Base-by-base conservation (phyloP, 306 rosid species). In the Castanospermum australe region DNA sequence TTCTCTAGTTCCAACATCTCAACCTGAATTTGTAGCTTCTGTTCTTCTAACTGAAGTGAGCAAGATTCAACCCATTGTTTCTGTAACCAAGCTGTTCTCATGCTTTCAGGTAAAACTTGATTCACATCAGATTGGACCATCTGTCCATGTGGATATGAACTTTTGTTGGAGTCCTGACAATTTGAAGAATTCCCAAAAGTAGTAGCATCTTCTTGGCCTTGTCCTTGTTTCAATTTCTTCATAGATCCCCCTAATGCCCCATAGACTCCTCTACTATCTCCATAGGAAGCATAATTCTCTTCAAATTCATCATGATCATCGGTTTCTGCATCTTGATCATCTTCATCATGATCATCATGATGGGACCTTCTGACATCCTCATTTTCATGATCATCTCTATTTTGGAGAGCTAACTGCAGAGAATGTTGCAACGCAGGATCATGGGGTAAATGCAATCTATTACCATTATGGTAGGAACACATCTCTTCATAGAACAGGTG, bases 401-500 rank as follows among this genome's bases (percentile, higher is more conserved):
- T 89, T 89, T 74, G 83, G 21, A 90, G 94, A 75, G 94, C 97
- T 86, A 87, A 64, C 76, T 89, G 97, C 59, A 94, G 79, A 2
- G 97, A 91, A n/a, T 74, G 92, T 81, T 94, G 97, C 91, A 94
- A 86, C 41, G 89, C 92, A 13, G 83, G 92, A 84, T 94, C 98
- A 18, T 85, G 98, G 71, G 98, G 97, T 76, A 94, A 88, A 86
- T 94, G 97, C 80, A 94, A 81, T 57, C 97, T 89, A 82, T 94
- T 94, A 3, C 88, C 75, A 79, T 94, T 92, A 86, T 92, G 97
- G 76, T 94, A 94, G 18, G 97, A 94, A 72, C 98, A 94, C 98
- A 92, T 94, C 81, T 92, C 97, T 84, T 94, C 94, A 32, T 94
- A 94, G 77, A 92, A 94, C 13, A 94, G 75, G 30, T 94, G 97